Evolutionary conservation across 495 filamentous ascomycete species (phyloP), one percentile per base, ranked within the genome.

Genomic region (Penicilliopsis zonata): DNA sequence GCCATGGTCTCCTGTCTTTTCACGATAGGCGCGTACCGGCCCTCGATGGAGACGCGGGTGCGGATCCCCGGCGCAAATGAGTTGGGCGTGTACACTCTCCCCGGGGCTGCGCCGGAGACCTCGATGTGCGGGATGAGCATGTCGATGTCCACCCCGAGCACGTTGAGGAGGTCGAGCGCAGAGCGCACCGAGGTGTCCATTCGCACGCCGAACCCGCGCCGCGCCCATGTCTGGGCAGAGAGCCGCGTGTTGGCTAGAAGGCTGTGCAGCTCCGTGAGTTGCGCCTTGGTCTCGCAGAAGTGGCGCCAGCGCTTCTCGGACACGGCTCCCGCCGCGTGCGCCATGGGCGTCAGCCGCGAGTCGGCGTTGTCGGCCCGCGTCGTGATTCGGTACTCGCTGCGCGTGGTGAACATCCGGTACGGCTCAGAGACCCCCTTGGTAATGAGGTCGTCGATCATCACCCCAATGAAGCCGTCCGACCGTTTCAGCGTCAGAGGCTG

Each of bases 401-500:
- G 78, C 12, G 84, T 85, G 5, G 90, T 96, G 65, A 98, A 98
- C 92, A 98, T 96, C 38, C 90, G 76, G 59, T 98, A 98, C 0
- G 90, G 90, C 56, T 98, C 90, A 6, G 81, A 84, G 9, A 98
- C 88, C 28, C 90, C 90, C 57, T 95, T 96, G 18, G 90, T 98
- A 55, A 94, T 77, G 27, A 98, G 76, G 52, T 98, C 90, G 56
- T 98, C 90, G 52, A 98, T 90, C 90, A 98, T 94, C 59, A 98
- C 78, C 32, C 90, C 90, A 50, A 98, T 95, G 50, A 95, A 98
- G 10, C 81, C 84, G 53, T 96, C 90, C 9, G 80, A 77, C 35
- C 90, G 68, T n/a, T 70, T 74, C 12, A 98, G 65, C 2, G 67
- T 69, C 38, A 94, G 56, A 0, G 74, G 67, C 3, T 55, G 47